Evolutionary conservation across 2,329 filamentous ascomycete species (phyloP).

Genomic region (Stachybotrys echinatus): DNA sequence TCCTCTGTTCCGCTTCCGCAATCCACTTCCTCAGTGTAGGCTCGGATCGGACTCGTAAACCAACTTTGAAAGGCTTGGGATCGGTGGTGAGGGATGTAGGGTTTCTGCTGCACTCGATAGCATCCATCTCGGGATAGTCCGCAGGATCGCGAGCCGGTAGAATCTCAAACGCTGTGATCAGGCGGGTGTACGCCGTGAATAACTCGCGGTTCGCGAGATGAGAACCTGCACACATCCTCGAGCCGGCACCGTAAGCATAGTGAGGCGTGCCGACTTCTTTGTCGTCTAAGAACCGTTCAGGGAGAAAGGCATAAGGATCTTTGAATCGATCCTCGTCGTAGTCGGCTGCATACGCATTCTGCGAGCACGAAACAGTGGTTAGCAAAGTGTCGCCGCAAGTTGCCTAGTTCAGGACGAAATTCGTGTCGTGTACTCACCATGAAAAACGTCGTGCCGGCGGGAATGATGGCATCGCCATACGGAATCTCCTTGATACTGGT

Average conservation of each 20-base stretch:
- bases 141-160: slow-evolving; percentile 36
- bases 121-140: slow-evolving; percentile 49
- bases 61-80: slow-evolving; percentile 58
- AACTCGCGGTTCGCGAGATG: slow-evolving; percentile 60
- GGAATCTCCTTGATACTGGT: slow-evolving; percentile 67
- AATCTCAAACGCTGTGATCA: slow-evolving; percentile 55
- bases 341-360: slow-evolving; percentile 70
- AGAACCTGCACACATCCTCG: slow-evolving; percentile 58
- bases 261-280: slow-evolving; percentile 52
- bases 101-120: slow-evolving; percentile 50
- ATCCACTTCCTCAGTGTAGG: slow-evolving; percentile 42
- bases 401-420: too few relatives aligned
- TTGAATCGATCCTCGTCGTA: slow-evolving; percentile 67
- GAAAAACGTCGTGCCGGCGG: slow-evolving; percentile 73
- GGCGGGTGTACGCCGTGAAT: slow-evolving; percentile 53
- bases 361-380: too few relatives aligned
- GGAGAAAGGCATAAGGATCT: slow-evolving; percentile 56
- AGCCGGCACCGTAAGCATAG: slow-evolving; percentile 58
- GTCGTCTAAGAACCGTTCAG: slow-evolving; percentile 62
- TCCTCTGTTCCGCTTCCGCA: slow-evolving; percentile 38
- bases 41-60: slow-evolving; percentile 41
- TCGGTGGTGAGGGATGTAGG: slow-evolving; percentile 56
- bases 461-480: slow-evolving; percentile 63
- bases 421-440: slow-evolving; percentile 57
- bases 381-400: too few relatives aligned